Evolutionary conservation across 768 basidiomycete species (phyloP), one percentile per base, ranked within the genome.

Genomic region (Jaapia argillacea): DNA sequence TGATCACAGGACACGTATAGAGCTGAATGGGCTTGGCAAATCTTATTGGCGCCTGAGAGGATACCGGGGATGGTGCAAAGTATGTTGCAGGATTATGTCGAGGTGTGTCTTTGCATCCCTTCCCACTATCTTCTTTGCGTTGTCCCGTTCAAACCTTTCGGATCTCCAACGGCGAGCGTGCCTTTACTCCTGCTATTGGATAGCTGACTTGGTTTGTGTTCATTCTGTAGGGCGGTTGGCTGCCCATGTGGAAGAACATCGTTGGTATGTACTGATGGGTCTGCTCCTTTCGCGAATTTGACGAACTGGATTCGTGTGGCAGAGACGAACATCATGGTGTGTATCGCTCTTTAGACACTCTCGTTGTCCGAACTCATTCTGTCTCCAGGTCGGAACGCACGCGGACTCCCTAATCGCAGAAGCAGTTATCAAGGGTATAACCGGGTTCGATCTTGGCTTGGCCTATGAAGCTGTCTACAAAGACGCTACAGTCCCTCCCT

Each of bases 161-260:
- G n/a, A n/a, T n/a, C n/a, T n/a, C n/a, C n/a, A n/a, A n/a, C n/a
- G n/a, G n/a, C n/a, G n/a, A n/a, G n/a, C n/a, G n/a, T n/a, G n/a
- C n/a, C n/a, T n/a, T n/a, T n/a, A n/a, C n/a, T n/a, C n/a, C n/a
- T n/a, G n/a, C n/a, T n/a, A n/a, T n/a, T n/a, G n/a, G n/a, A n/a
- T n/a, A n/a, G n/a, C n/a, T n/a, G n/a, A n/a, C n/a, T n/a, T n/a
- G n/a, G n/a, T n/a, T 36, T 26, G 5, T 16, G 26, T 24, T 23
- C 35, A 18, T 40, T n/a, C n/a, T n/a, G 5, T 50, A 70, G 77
- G 75, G 83, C 13, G 87, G 87, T 3, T 86, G 86, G 84, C 62
- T 90, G 27, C 87, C 87, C 0, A 88, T 89, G 85, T 90, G 87
- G 87, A 89, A 88, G 62, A 89, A 89, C 48, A 72, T 89, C 12